Conservation (phyloP, 2,329 filamentous ascomycete species). For the Trichoderma sp. region DNA sequence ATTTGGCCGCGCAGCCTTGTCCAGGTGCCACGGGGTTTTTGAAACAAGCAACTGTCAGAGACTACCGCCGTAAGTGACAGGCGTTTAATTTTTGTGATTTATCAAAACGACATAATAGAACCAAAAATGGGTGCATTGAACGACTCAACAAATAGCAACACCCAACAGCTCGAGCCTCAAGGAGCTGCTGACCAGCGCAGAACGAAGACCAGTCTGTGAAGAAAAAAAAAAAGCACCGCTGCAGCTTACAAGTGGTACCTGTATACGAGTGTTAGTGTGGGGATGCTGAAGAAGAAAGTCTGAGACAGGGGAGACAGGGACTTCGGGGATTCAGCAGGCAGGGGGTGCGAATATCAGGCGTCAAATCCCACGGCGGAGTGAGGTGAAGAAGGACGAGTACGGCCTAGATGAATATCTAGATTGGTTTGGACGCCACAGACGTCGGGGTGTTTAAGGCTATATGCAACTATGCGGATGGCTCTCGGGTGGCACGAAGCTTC, state of each 20-base stretch:
- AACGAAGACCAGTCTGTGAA: background rate
- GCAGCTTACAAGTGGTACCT: slow-evolving; percentile 4
- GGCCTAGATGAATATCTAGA: slow-evolving; percentile 13
- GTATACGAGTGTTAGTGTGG: background rate
- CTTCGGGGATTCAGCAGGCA: slow-evolving; percentile 13
- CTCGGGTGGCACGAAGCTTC: slow-evolving; percentile 8
- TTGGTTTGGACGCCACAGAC: background rate
- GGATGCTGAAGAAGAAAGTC: background rate
- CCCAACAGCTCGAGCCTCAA: background rate
- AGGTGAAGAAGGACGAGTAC: background rate
- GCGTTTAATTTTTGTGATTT: background rate
- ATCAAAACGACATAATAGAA: background rate
- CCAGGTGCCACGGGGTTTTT: background rate
- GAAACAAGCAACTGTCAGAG: background rate
- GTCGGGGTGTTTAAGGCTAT: background rate
- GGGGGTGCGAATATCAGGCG: slow-evolving; percentile 7
- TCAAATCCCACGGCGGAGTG: background rate
- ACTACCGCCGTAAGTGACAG: background rate
- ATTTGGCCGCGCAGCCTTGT: background rate
- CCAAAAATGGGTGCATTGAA: background rate
- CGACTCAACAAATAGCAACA: background rate
- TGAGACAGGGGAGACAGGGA: slow-evolving; percentile 17
- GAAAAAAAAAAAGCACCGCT: background rate
- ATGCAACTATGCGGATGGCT: slow-evolving; percentile 9
- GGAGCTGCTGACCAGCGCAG: background rate